Percentiles rank a stretch among this genome's conserved stretches.
Evolutionary conservation across 1,284 basidiomycete genomes (phyloP).

Genomic region (Trichosporon asahii): DNA sequence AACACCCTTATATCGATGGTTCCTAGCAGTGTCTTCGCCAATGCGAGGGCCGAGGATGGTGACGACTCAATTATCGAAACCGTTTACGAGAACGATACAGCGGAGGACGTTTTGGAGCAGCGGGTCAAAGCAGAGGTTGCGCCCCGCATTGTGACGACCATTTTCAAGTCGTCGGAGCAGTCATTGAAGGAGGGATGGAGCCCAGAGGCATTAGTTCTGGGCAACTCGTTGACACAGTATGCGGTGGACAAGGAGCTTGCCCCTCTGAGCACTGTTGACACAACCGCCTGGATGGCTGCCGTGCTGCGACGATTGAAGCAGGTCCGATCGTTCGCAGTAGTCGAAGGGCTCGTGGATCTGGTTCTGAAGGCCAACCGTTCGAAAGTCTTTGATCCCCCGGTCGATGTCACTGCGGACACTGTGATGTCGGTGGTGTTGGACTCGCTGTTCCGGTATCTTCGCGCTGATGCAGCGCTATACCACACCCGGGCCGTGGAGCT

Average conservation of each 20-base stretch:
- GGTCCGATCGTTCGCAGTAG: slow-evolving; percentile 65
- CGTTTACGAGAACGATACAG: slow-evolving; percentile 8
- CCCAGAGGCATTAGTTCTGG: slow-evolving; percentile 15
- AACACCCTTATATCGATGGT: slow-evolving; percentile 15
- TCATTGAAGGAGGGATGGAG: slow-evolving; percentile 13
- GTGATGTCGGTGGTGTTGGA: slow-evolving; percentile 36
- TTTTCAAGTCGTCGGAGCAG: slow-evolving; percentile 25
- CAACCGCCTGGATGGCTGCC: slow-evolving; percentile 41
- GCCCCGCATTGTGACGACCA: slow-evolving; percentile 25
- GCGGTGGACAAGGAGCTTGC: slow-evolving; percentile 35
- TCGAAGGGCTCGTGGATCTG: slow-evolving; percentile 61
- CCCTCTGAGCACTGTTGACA: slow-evolving; percentile 24
- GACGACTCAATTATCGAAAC: not conserved
- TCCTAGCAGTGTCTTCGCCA: slow-evolving; percentile 16
- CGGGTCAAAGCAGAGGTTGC: slow-evolving; percentile 16
- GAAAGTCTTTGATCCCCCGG: slow-evolving; percentile 25
- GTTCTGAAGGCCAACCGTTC: slow-evolving; percentile 56
- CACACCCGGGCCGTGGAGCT: slow-evolving; percentile 78
- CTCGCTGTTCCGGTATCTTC: slow-evolving; percentile 69
- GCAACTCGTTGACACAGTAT: slow-evolving; percentile 21
- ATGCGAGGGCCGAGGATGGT: not conserved
- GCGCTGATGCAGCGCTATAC: slow-evolving; percentile 64
- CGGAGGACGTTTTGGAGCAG: slow-evolving; percentile 12
- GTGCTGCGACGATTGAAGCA: slow-evolving; percentile 43
- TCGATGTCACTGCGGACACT: slow-evolving; percentile 28